phyloP scores from a whole-genome alignment of 2,329 filamentous ascomycete genomes.

The Trichophyton schoenleinii region DNA sequence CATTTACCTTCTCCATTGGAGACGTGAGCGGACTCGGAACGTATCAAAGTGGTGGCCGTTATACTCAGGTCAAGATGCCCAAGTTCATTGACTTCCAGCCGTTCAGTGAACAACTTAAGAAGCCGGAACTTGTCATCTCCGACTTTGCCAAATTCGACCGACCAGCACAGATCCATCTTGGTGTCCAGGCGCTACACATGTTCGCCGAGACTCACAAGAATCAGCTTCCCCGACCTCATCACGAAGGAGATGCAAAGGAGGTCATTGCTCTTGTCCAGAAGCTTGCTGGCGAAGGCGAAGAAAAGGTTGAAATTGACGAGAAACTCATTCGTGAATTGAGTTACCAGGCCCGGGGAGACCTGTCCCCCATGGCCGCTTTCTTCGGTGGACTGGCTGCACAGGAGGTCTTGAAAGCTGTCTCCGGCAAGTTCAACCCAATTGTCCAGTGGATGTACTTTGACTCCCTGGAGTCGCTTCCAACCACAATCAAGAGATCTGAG shows the following conservation, averaged over 20 bases:
- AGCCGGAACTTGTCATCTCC: slow-evolving; percentile 79
- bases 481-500: slow-evolving; percentile 60
- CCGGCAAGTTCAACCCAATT: slow-evolving; percentile 94
- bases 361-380: slow-evolving; percentile 85
- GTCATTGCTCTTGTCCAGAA: slow-evolving; percentile 62
- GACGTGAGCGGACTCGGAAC: slow-evolving; percentile 77
- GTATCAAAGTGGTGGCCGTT: slow-evolving; percentile 81
- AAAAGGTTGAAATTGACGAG: slow-evolving; percentile 74
- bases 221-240: slow-evolving; percentile 67
- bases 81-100: slow-evolving; percentile 82
- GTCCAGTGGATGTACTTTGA: slow-evolving; percentile 96
- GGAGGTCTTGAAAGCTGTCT: slow-evolving; percentile 91
- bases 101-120: slow-evolving; percentile 63
- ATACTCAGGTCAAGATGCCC: slow-evolving; percentile 96
- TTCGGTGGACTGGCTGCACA: slow-evolving; percentile 90
- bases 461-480: slow-evolving; percentile 86
- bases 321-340: slow-evolving; percentile 87
- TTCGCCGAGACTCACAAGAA: slow-evolving; percentile 62
- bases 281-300: slow-evolving; percentile 53
- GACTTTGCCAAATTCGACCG: slow-evolving; percentile 98
- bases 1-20: slow-evolving; percentile 94
- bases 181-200: slow-evolving; percentile 80
- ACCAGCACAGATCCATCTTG: slow-evolving; percentile 79
- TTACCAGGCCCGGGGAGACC: slow-evolving; percentile 83
- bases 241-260: slow-evolving; percentile 69